Conservation (phyloP, 257 asterid genomes). For the Fraxinus pennsylvanica region DNA sequence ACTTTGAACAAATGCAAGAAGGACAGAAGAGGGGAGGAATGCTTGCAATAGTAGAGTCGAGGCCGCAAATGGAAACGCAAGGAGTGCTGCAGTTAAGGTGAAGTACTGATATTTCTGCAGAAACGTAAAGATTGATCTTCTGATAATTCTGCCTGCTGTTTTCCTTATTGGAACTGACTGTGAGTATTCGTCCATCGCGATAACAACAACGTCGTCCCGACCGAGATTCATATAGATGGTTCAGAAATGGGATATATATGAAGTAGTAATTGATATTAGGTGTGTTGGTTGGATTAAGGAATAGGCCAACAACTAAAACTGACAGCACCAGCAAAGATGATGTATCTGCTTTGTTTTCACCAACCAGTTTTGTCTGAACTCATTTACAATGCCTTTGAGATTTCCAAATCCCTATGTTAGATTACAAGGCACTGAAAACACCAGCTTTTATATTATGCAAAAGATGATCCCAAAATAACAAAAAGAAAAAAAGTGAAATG, state of each 20-base stretch:
- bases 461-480: background rate
- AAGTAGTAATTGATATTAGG: background rate
- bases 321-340: constrained; percentile 27
- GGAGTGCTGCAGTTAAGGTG: constrained; percentile 57
- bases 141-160: constrained; percentile 48
- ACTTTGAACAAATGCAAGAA: constrained; percentile 34
- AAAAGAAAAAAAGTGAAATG: background rate
- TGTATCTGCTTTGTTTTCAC: constrained; percentile 40
- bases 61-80: constrained; percentile 70
- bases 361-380: constrained; percentile 37
- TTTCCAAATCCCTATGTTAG: constrained; percentile 26
- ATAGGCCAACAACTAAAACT: constrained; percentile 40
- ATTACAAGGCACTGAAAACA: constrained; percentile 10
- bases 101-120: constrained; percentile 61
- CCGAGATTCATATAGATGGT: background rate
- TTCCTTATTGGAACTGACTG: constrained; percentile 38
- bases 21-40: constrained; percentile 38
- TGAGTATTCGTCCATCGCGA: constrained; percentile 28
- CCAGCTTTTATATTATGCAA: constrained; percentile 16
- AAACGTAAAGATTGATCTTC: constrained; percentile 67
- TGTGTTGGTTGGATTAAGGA: constrained; percentile 29
- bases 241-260: background rate
- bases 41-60: constrained; percentile 57
- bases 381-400: constrained; percentile 24
- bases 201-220: background rate